Evolutionary conservation across 176 grass and related monocot species (phyloP).

Genomic region (Chloris gayana): DNA sequence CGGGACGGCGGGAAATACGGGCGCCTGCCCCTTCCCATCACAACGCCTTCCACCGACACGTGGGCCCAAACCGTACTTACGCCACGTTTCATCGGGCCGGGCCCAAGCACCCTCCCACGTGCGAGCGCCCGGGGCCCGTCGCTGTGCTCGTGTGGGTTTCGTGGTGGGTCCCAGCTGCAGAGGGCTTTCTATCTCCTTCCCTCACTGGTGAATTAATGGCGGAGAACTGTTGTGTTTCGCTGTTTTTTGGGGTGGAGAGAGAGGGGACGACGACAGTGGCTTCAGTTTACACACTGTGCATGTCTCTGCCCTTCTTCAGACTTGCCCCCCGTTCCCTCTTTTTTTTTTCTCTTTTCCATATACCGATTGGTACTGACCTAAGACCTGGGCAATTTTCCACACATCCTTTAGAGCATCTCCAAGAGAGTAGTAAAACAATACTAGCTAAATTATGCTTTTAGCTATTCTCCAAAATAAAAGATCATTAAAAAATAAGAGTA

Average conservation of each 20-base stretch:
- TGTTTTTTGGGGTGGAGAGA: conserved; percentile 3
- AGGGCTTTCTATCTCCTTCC: neutral
- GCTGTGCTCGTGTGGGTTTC: conserved; percentile 13
- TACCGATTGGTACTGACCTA: neutral
- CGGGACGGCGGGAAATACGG: conserved; percentile 63
- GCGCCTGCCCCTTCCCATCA: conserved; percentile 10
- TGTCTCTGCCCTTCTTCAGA: neutral
- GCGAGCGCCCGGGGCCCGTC: neutral
- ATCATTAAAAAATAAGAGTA: no score
- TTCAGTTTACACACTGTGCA: conserved; percentile 25
- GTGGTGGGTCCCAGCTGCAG: neutral
- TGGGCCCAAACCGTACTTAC: neutral
- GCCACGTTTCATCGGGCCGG: neutral
- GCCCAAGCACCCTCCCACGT: conserved; percentile 42
- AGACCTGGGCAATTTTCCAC: neutral
- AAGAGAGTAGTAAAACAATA: no score
- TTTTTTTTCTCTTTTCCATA: neutral
- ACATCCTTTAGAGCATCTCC: no score
- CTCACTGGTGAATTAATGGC: neutral
- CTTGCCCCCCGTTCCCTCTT: neutral
- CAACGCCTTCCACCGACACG: neutral
- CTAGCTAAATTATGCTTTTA: no score
- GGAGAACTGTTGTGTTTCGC: conserved; percentile 13
- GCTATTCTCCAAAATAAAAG: no score
- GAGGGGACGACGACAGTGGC: neutral